Percentiles rank a stretch among this genome's conserved stretches.
Evolutionary conservation across 768 basidiomycete species (phyloP).

Genomic region (Suillus spraguei): DNA sequence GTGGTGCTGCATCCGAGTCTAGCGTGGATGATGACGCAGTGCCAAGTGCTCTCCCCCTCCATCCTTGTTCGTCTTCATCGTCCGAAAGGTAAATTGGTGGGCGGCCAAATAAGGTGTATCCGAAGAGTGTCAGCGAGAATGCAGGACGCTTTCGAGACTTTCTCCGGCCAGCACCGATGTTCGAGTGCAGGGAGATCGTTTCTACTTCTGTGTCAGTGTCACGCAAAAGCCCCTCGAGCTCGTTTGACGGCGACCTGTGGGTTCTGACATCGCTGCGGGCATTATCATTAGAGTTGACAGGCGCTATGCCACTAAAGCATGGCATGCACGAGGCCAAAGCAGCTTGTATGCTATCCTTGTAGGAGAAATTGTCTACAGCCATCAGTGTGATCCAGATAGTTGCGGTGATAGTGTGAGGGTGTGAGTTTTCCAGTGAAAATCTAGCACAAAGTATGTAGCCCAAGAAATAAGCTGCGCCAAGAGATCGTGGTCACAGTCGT

Average conservation of each 20-base stretch:
- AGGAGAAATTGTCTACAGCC: constrained; percentile 54
- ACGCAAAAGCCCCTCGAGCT: constrained; percentile 53
- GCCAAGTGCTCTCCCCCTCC: constrained; percentile 26
- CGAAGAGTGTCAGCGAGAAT: constrained; percentile 59
- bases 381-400: background rate
- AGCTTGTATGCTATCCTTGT: constrained; percentile 61
- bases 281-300: constrained; percentile 20
- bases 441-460: background rate
- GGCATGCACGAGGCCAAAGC: constrained; percentile 61
- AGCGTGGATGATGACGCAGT: constrained; percentile 47
- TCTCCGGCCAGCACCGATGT: constrained; percentile 43
- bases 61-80: constrained; percentile 34
- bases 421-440: constrained; percentile 1
- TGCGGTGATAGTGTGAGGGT: background rate
- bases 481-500: background rate
- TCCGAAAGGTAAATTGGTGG: constrained; percentile 61
- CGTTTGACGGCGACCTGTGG: constrained; percentile 30
- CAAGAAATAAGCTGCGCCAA: background rate
- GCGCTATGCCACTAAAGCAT: constrained; percentile 45
- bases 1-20: constrained; percentile 71
- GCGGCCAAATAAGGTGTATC: constrained; percentile 68
- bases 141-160: constrained; percentile 36
- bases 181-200: constrained; percentile 68
- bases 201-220: constrained; percentile 60
- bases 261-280: constrained; percentile 32